Percentiles rank a stretch among this genome's conserved stretches.
Evolutionary conservation across 140 eudicot species (phyloP).

Genomic region (Stevia rebaudiana): DNA sequence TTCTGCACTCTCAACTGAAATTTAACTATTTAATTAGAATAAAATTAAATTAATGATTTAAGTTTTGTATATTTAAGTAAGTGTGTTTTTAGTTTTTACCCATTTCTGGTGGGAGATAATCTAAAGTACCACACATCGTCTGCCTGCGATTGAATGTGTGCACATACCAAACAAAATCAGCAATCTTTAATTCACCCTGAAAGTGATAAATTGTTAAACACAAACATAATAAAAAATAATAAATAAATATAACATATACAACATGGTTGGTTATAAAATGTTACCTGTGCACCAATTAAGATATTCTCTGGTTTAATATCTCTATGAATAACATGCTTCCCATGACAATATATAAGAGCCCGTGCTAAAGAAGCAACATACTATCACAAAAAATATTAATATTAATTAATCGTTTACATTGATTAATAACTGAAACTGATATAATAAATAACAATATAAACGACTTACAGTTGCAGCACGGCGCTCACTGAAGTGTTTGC

Average conservation of each 20-base stretch:
- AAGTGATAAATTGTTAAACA: slow-evolving; percentile 1
- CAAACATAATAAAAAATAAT: background rate
- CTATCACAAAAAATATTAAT: slow-evolving; percentile 28
- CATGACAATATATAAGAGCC: slow-evolving; percentile 92
- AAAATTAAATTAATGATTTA: background rate
- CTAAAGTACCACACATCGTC: slow-evolving; percentile 97
- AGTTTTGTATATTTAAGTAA: background rate
- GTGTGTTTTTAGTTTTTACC: slow-evolving; percentile 56
- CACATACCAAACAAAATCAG: slow-evolving; percentile 98
- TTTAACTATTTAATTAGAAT: background rate
- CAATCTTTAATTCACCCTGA: slow-evolving; percentile 97
- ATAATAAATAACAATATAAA: background rate
- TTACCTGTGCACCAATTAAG: slow-evolving; percentile 85
- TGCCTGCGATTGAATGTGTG: slow-evolving; percentile 88
- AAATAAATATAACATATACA: background rate
- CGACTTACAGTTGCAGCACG: slow-evolving; percentile 85
- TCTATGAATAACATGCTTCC: slow-evolving; percentile 94
- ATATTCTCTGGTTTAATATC: slow-evolving; percentile 98
- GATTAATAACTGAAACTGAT: background rate
- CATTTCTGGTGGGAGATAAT: slow-evolving; percentile 99
- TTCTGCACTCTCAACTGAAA: slow-evolving; percentile 93
- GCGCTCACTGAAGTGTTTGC: slow-evolving; percentile 76
- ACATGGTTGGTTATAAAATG: background rate
- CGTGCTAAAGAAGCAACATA: slow-evolving; percentile 89
- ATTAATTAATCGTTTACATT: background rate